phyloP scores from a whole-genome alignment of 2,329 filamentous ascomycete genomes.

The Fusarium lyarnte region DNA sequence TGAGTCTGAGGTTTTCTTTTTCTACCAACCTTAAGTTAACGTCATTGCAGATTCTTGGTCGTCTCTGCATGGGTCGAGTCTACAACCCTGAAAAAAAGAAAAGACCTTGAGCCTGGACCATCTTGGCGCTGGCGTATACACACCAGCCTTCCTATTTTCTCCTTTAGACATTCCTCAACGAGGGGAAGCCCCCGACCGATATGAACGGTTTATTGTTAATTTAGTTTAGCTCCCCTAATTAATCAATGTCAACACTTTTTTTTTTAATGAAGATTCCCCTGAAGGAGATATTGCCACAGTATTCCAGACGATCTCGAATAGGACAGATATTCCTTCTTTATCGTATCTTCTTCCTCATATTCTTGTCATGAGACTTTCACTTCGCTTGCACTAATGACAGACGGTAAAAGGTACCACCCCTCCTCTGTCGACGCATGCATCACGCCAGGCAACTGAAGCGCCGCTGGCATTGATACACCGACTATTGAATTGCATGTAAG shows the following conservation, averaged over 20 bases:
- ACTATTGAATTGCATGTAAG: constrained; percentile 12
- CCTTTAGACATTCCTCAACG: constrained; percentile 17
- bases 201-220: constrained; percentile 13
- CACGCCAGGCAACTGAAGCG: constrained; percentile 14
- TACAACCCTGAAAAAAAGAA: constrained; percentile 6
- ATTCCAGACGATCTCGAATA: constrained; percentile 14
- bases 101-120: background rate
- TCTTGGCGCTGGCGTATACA: constrained; percentile 13
- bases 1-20: background rate
- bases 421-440: constrained; percentile 22
- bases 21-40: constrained; percentile 2
- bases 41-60: constrained; percentile 4
- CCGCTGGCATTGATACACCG: constrained; percentile 13
- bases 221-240: constrained; percentile 19
- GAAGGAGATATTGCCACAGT: constrained; percentile 1
- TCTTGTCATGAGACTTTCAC: constrained; percentile 17
- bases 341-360: background rate
- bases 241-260: constrained; percentile 7
- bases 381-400: constrained; percentile 15
- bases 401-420: constrained; percentile 15
- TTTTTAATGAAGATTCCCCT: background rate
- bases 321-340: background rate
- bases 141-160: constrained; percentile 28
- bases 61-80: background rate
- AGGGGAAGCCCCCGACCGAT: constrained; percentile 18